A percentile compares a stretch with the other conserved stretches of the same genome.
These are phyloP conservation scores for Aegle marmelos DNA, from an alignment of 345 rosid genomes.

Conservation along the genomic window DNA sequence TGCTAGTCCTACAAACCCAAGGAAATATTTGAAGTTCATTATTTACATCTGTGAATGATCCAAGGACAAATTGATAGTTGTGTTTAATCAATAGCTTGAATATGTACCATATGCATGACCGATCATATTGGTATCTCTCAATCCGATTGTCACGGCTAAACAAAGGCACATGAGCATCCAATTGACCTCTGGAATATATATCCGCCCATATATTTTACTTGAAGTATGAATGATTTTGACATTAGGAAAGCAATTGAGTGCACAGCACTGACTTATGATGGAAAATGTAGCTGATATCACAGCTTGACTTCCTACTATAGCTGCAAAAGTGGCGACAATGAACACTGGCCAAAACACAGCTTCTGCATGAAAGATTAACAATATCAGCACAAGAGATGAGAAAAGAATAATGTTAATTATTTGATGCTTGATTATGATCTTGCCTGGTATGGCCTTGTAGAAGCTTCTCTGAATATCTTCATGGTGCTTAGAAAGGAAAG, in stretches of 20 bases:
- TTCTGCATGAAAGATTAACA: constrained; percentile 43
- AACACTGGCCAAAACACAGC: constrained; percentile 86
- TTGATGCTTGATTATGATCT: constrained; percentile 9
- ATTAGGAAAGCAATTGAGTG: constrained; percentile 83
- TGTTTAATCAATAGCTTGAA: not conserved
- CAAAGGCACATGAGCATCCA: constrained; percentile 88
- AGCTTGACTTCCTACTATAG: constrained; percentile 89
- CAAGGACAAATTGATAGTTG: constrained; percentile 7
- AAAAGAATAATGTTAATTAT: not conserved
- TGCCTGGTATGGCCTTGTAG: constrained; percentile 88
- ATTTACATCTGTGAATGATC: not conserved
- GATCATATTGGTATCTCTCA: constrained; percentile 62
- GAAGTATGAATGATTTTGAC: constrained; percentile 83
- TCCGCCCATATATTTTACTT: constrained; percentile 71
- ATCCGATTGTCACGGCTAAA: constrained; percentile 66
- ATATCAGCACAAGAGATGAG: constrained; percentile 14
- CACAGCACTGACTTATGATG: constrained; percentile 75
- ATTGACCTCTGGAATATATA: constrained; percentile 87
- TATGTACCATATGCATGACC: constrained; percentile 82
- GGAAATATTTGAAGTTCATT: constrained; percentile 7
- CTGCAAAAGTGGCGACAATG: constrained; percentile 77
- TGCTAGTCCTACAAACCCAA: constrained; percentile 61
- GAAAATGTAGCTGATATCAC: constrained; percentile 91
- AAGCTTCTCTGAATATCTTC: constrained; percentile 77
- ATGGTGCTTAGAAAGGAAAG: constrained; percentile 72